Percentiles rank a stretch among this genome's conserved stretches.
phyloP scores from a whole-genome alignment of 2,329 filamentous ascomycete genomes.

The Tolypocladium ophioglossoides region DNA sequence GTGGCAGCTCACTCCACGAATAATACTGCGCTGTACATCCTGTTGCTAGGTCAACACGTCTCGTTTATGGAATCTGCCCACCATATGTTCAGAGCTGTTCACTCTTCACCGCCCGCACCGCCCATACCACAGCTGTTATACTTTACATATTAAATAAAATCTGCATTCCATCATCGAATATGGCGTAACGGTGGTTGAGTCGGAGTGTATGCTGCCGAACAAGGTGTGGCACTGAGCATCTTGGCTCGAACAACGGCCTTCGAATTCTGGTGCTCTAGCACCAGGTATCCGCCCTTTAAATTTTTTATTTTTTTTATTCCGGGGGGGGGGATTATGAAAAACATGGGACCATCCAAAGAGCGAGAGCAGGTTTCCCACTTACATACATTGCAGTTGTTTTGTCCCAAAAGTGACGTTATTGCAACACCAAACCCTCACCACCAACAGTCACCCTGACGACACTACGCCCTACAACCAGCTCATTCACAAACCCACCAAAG shows the following conservation, averaged over 20 bases:
- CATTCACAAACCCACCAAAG: background rate
- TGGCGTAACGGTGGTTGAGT: no score
- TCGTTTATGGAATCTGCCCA: no score
- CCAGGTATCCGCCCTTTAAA: background rate
- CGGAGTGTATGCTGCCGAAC: background rate
- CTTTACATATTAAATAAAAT: no score
- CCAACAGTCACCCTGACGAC: background rate
- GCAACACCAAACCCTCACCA: background rate
- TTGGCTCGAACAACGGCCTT: background rate
- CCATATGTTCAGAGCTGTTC: no score
- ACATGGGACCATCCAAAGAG: background rate
- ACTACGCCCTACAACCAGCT: background rate
- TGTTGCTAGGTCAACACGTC: no score
- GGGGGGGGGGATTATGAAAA: no score
- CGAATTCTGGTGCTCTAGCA: background rate
- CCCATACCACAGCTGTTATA: no score
- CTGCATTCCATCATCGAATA: background rate
- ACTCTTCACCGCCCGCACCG: no score
- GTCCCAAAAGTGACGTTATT: background rate
- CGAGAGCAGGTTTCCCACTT: background rate
- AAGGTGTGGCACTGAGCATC: background rate
- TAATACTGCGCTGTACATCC: no score
- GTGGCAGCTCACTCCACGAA: no score
- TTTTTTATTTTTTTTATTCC: no score
- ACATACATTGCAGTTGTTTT: no score